Evolutionary conservation across 179 eudicot genomes (phyloP).

Genomic region (Beta lomatogona): DNA sequence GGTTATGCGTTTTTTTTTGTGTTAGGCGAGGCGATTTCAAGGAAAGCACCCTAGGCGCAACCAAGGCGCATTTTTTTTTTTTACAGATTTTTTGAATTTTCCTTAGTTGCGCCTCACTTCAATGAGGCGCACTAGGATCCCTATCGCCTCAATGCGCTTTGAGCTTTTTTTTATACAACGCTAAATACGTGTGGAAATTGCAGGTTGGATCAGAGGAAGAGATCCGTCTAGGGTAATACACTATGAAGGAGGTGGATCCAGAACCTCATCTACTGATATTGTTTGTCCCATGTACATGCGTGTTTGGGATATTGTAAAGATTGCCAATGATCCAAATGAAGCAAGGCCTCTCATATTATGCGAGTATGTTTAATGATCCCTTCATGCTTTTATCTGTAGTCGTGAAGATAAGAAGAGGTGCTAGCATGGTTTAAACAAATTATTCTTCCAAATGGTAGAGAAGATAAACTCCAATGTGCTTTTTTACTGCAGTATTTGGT

Average conservation of each 20-base stretch:
- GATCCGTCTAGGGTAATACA: conserved; percentile 87
- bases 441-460: not conserved
- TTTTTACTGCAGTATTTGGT: not conserved
- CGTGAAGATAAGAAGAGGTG: not conserved
- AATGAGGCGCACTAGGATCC: too few relatives aligned
- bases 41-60: too few relatives aligned
- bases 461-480: not conserved
- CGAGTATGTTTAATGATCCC: conserved; percentile 63
- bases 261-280: conserved; percentile 93
- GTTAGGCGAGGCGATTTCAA: too few relatives aligned
- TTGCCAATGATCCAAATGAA: conserved; percentile 89
- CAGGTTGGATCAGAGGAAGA: conserved; percentile 92
- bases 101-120: too few relatives aligned
- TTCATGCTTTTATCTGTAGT: conserved; percentile 12
- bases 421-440: not conserved
- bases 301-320: conserved; percentile 81
- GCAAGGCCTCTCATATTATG: conserved; percentile 87
- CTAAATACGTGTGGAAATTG: conserved; percentile 21
- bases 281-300: conserved; percentile 99
- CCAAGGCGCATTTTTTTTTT: too few relatives aligned
- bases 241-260: conserved; percentile 98
- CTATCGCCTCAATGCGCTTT: too few relatives aligned
- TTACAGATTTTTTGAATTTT: too few relatives aligned
- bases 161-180: too few relatives aligned
- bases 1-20: too few relatives aligned